These are phyloP conservation scores for Mycena vitilis DNA, from an alignment of 768 basidiomycete species.

Conservation along the genomic window DNA sequence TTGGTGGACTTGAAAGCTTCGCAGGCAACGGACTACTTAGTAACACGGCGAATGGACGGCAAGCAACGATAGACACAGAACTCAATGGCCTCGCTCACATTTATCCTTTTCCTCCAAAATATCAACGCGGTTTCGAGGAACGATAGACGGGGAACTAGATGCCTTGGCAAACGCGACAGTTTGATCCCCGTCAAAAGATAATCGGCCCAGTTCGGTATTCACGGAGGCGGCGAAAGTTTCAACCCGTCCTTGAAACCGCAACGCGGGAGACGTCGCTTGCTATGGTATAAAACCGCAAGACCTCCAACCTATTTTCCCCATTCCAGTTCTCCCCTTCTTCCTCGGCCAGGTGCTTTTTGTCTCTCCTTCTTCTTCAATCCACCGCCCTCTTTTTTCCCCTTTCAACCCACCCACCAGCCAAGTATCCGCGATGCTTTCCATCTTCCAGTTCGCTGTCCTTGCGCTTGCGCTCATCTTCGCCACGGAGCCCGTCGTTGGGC, in stretches of 20 bases:
- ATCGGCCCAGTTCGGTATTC: neutral
- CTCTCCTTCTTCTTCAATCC: conserved; percentile 16
- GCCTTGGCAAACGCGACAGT: no score
- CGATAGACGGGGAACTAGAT: no score
- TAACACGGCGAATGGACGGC: no score
- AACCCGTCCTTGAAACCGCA: no score
- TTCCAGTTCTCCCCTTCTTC: neutral
- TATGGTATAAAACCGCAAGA: neutral
- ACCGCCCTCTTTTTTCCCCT: conserved; percentile 25
- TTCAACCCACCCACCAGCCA: conserved; percentile 31
- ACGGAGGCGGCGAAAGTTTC: no score
- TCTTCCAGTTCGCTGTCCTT: conserved; percentile 33
- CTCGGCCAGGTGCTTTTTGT: conserved; percentile 23
- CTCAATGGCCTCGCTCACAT: no score
- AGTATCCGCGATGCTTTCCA: conserved; percentile 37
- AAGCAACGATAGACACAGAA: no score
- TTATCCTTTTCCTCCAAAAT: no score
- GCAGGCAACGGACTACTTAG: no score
- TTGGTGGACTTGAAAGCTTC: no score
- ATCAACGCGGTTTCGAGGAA: no score
- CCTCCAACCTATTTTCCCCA: neutral
- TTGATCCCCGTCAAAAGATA: neutral
- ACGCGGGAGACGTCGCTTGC: neutral
- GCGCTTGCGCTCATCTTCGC: conserved; percentile 36
- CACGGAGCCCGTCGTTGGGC: conserved; percentile 47